Evolutionary conservation across 768 basidiomycete genomes (phyloP), one percentile per base, ranked within the genome.

Genomic region (Ramaria rubella): DNA sequence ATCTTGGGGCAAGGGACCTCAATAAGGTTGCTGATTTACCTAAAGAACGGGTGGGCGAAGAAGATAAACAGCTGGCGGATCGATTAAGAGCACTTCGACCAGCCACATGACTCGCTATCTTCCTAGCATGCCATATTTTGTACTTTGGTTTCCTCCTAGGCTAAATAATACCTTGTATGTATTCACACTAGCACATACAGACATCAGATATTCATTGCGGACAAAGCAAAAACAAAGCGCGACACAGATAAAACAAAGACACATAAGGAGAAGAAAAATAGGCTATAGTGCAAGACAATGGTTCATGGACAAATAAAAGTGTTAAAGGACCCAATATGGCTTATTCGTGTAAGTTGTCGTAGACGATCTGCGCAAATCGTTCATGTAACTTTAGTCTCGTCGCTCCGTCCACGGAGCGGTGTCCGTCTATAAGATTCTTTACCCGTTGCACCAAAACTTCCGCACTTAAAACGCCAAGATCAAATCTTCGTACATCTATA

Each of bases 81-180:
- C 78, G 96, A 63, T 70, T 97, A 67, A 78, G 95, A 59, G 94
- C 95, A 1, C 73, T 98, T 61, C 76, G 94, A 61, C 92, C 93
- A 11, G 84, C 87, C 3, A 78, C 80, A 61, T 90, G 51, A 62
- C 43, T 27, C 7, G 5, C 30, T 4, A 38, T 43, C 12, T 21
- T 43, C 24, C 42, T 19, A 46, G 43, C 38, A 34, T 19, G 31
- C 23, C 44, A 55, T 44, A 21, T 49, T 5, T 26, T 50, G 46
- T 58, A 49, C 30, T 40, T 54, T 51, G 43, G 38, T 58, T 30
- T 29, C 26, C 38, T 5, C 21, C 21, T 8, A 31, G 33, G 14
- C 21, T 36, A n/a, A n/a, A n/a, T n/a, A 30, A 51, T 36, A 23
- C 46, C 46, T 42, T 42, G 23, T 21, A 48, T 48, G 46, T 48